phyloP scores from a whole-genome alignment of 345 rosid species.

The Populus alba region DNA sequence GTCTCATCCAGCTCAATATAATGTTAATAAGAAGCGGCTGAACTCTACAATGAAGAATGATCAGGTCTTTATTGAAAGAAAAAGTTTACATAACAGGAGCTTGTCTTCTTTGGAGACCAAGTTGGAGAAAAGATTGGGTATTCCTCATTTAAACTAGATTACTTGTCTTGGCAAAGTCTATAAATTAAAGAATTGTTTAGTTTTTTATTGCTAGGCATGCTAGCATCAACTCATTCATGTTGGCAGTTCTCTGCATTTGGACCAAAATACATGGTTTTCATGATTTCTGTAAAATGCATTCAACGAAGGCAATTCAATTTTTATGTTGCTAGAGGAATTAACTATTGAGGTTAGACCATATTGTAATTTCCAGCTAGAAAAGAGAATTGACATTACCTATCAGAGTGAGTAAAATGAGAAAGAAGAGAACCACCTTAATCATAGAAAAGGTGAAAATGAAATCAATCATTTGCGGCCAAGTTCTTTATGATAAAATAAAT shows the following conservation, averaged over 20 bases:
- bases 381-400: neutral
- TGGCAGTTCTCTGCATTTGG: neutral
- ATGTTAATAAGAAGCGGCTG: slow-evolving; percentile 31
- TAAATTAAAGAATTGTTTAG: neutral
- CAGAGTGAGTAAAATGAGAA: neutral
- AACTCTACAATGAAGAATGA: slow-evolving; percentile 45
- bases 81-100: slow-evolving; percentile 35
- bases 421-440: neutral
- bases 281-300: neutral
- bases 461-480: neutral
- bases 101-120: slow-evolving; percentile 44
- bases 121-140: slow-evolving; percentile 3
- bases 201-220: neutral
- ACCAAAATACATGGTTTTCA: neutral
- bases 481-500: neutral
- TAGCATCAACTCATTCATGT: neutral
- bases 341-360: neutral
- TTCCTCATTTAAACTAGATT: neutral
- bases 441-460: neutral
- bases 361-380: neutral
- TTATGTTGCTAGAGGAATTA: neutral
- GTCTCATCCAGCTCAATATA: slow-evolving; percentile 30
- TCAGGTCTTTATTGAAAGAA: slow-evolving; percentile 31
- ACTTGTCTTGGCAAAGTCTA: neutral
- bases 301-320: neutral